A percentile compares a stretch with the other conserved stretches of the same genome.
Conservation (phyloP, 352 stramenopile genomes). For the Globisporangium heterothallicum region DNA sequence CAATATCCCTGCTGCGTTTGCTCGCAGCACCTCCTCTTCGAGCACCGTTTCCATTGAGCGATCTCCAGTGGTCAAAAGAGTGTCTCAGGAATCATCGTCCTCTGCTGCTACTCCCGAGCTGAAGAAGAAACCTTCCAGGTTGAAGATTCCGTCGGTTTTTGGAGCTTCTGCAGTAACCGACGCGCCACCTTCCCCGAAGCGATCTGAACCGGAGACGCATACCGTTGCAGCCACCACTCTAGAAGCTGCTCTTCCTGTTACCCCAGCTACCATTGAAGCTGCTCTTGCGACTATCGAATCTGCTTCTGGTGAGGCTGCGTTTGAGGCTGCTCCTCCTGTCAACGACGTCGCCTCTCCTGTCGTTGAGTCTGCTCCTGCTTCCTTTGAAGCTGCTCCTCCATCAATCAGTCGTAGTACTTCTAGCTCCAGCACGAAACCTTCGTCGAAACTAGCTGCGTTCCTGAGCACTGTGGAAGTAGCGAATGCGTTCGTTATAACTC, state of each 20-base stretch:
- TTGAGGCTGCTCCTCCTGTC: background rate
- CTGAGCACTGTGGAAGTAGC: slow-evolving; percentile 48
- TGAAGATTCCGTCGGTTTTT: slow-evolving; percentile 31
- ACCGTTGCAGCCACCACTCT: background rate
- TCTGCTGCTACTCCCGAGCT: slow-evolving; percentile 8
- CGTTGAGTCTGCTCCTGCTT: background rate
- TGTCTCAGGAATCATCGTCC: background rate
- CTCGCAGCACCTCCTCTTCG: slow-evolving; percentile 32
- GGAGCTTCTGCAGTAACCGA: background rate
- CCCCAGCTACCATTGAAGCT: background rate
- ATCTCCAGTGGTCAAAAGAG: slow-evolving; percentile 5
- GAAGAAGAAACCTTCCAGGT: slow-evolving; percentile 18
- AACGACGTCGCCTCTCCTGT: background rate
- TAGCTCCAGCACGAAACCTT: slow-evolving; percentile 11
- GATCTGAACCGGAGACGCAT: background rate
- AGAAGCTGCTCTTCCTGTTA: background rate
- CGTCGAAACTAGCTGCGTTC: slow-evolving; percentile 60
- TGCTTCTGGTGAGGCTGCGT: background rate
- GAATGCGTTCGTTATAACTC: slow-evolving; percentile 4
- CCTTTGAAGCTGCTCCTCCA: background rate
- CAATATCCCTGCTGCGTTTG: slow-evolving; percentile 43
- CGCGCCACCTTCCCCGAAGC: background rate
- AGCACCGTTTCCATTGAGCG: slow-evolving; percentile 22
- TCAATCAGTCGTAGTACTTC: slow-evolving; percentile 7
- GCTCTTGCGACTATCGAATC: background rate